phyloP scores from a whole-genome alignment of 2,329 filamentous ascomycete genomes.

The Colletotrichum australisinense region DNA sequence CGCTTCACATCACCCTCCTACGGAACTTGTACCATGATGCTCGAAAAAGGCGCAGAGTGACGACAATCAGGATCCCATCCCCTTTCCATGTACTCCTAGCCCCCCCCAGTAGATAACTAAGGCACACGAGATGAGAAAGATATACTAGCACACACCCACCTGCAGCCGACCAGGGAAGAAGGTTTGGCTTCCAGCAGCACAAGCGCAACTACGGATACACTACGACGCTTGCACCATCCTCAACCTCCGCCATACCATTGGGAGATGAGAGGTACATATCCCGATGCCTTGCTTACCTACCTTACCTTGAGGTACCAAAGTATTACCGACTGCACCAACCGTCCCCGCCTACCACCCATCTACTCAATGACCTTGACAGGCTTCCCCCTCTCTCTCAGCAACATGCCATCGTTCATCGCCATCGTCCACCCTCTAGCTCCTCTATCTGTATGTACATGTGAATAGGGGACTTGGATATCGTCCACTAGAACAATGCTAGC shows the following conservation, averaged over 20 bases:
- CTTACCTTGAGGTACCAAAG: too few species aligned
- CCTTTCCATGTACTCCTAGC: background rate
- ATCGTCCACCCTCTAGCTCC: background rate
- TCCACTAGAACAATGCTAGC: background rate
- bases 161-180: slow-evolving; percentile 24
- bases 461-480: background rate
- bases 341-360: background rate
- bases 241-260: background rate
- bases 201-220: slow-evolving; percentile 7
- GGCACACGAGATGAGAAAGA: slow-evolving; percentile 20
- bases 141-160: slow-evolving; percentile 10
- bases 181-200: slow-evolving; percentile 6
- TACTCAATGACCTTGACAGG: background rate
- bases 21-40: too few species aligned
- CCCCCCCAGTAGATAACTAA: slow-evolving; percentile 1
- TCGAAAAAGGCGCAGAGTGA: background rate
- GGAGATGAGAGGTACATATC: background rate
- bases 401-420: background rate
- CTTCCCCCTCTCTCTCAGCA: background rate
- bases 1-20: background rate
- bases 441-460: background rate
- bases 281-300: background rate
- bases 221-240: background rate
- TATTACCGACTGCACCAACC: background rate
- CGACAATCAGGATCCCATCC: background rate